Conservation (phyloP, 352 stramenopile species). For the Globisporangium cystogenes region DNA sequence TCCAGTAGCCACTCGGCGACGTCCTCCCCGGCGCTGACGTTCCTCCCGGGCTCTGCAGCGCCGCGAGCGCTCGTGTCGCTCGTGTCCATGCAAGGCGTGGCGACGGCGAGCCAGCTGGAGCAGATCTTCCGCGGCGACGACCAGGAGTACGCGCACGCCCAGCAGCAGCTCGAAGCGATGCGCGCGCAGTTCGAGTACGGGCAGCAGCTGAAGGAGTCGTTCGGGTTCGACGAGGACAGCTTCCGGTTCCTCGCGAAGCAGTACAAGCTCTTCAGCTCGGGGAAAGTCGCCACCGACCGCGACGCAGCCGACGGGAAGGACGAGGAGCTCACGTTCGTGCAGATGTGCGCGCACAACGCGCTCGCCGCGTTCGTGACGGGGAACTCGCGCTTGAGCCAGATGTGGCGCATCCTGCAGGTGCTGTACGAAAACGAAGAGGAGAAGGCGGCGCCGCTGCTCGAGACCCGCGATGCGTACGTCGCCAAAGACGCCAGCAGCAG, state of each 20-base stretch:
- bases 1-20: constrained; percentile 9
- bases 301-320: constrained; percentile 3
- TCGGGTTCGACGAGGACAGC: constrained; percentile 82
- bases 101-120: constrained; percentile 52
- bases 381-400: constrained; percentile 72
- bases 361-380: constrained; percentile 70
- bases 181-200: constrained; percentile 63
- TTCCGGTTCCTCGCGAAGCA: constrained; percentile 81
- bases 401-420: constrained; percentile 84
- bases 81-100: constrained; percentile 74
- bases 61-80: constrained; percentile 64
- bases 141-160: constrained; percentile 43
- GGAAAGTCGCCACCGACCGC: constrained; percentile 3
- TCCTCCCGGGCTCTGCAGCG: constrained; percentile 13
- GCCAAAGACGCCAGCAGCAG: not conserved
- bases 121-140: constrained; percentile 67
- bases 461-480: constrained; percentile 1
- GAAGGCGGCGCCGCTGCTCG: constrained; percentile 1
- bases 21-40: constrained; percentile 38
- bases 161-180: constrained; percentile 52
- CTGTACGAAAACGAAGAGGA: constrained; percentile 42
- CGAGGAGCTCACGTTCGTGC: constrained; percentile 38
- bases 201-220: constrained; percentile 67
- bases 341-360: constrained; percentile 82
- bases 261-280: constrained; percentile 45